Evolutionary conservation across 1,139 yeast species (phyloP), one percentile per base, ranked within the genome.

Genomic region (Diutina catenulata): DNA sequence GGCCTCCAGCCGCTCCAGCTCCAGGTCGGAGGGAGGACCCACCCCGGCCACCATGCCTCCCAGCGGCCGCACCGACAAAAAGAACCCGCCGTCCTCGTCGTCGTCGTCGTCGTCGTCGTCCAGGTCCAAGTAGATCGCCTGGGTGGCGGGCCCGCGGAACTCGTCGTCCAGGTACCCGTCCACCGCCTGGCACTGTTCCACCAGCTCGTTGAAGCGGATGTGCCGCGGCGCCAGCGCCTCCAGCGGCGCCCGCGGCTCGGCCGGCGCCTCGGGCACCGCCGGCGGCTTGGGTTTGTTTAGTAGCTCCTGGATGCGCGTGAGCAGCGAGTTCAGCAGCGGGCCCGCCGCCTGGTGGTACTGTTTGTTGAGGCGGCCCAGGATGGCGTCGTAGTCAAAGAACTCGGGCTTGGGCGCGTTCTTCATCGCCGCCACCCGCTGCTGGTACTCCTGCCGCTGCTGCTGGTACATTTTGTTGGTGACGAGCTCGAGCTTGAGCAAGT

Each of bases 161-260:
- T 11, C n/a, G n/a, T 33, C 37, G 16, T 33, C 36, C 21, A 24
- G 21, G 9, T 31, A 31, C 10, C 57, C 52, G 43, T 76, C 76
- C 15, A 84, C 54, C 0, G 94, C 86, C 42, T 82, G 75, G 56
- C 97, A 88, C 58, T 91, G 97, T 53, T 83, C 88, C 21, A 91
- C 98, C 42, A 87, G 76, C 51, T 86, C 94, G 52, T 81, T 88
- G 59, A 91, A 91, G 59, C 87, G 97, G 41, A 88, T 87, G 47
- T 72, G 91, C 44, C 91, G 69, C 37, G 59, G 33, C 13, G 22
- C 24, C n/a, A 20, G 11, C 15, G 33, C 21, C 31, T 27, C 22
- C 27, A 38, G 35, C 15, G 23, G 28, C 14, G 27, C 28, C 8
- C 40, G 33, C 18, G 32, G 33, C 21, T 25, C 37, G 5, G 40